A percentile compares a stretch with the other conserved stretches of the same genome.
Evolutionary conservation across 352 stramenopile genomes (phyloP).

Genomic region (Globisporangium barbulae): DNA sequence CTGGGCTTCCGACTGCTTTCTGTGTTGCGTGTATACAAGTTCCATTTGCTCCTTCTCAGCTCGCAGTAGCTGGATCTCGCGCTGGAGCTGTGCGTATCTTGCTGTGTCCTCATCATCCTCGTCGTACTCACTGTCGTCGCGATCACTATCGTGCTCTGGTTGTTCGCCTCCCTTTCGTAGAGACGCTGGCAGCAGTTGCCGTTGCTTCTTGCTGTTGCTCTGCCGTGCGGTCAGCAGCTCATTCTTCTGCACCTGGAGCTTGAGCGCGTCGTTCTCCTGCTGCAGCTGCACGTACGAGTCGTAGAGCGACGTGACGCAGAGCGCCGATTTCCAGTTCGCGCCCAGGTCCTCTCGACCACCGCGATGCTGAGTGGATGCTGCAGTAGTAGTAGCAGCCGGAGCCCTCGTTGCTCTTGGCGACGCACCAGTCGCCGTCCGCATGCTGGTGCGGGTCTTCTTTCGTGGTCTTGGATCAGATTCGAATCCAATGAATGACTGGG

Average conservation of each 20-base stretch:
- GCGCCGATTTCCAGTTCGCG: constrained; percentile 66
- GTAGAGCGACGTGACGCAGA: constrained; percentile 75
- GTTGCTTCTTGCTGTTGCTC: constrained; percentile 16
- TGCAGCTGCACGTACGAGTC: constrained; percentile 68
- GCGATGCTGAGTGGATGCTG: not conserved
- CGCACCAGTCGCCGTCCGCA: not conserved
- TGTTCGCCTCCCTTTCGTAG: constrained; percentile 6
- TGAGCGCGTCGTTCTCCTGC: constrained; percentile 44
- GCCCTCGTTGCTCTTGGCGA: not conserved
- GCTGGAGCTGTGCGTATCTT: constrained; percentile 20
- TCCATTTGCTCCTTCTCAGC: constrained; percentile 45
- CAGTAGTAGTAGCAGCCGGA: not conserved
- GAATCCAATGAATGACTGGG: not conserved
- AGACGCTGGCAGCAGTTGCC: not conserved
- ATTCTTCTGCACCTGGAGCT: constrained; percentile 28
- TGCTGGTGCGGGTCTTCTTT: not conserved
- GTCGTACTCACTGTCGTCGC: constrained; percentile 19
- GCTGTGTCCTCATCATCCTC: constrained; percentile 13
- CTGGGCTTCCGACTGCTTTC: constrained; percentile 32
- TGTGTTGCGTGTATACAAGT: constrained; percentile 30
- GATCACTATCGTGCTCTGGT: constrained; percentile 13
- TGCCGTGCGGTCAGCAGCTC: constrained; percentile 26
- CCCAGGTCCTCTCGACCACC: constrained; percentile 14
- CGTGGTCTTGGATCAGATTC: not conserved
- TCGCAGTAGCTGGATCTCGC: constrained; percentile 51